Conservation (phyloP, 345 rosid genomes). For the Eucalyptus pumila region DNA sequence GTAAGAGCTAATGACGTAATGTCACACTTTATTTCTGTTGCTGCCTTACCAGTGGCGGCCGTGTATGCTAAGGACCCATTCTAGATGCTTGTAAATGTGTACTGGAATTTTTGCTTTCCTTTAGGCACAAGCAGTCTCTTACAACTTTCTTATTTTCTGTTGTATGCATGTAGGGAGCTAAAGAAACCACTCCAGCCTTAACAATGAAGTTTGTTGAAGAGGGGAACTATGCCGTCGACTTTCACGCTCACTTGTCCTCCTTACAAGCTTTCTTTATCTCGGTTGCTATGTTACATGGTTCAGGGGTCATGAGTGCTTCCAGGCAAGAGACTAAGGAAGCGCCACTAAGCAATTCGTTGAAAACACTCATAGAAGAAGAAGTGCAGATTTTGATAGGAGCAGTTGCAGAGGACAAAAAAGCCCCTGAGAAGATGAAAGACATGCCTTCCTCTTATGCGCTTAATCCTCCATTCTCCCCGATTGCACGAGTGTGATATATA, state of each 20-base stretch:
- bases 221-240: slow-evolving; percentile 69
- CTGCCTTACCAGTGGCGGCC: background rate
- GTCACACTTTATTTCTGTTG: background rate
- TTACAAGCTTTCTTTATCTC: slow-evolving; percentile 92
- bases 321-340: slow-evolving; percentile 18
- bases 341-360: slow-evolving; percentile 37
- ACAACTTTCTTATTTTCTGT: background rate
- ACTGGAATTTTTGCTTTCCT: background rate
- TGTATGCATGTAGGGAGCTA: slow-evolving; percentile 38
- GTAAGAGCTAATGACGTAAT: background rate
- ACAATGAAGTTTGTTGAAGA: slow-evolving; percentile 35
- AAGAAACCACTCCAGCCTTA: slow-evolving; percentile 66
- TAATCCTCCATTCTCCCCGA: slow-evolving; percentile 88
- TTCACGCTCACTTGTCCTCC: slow-evolving; percentile 79
- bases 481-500: slow-evolving; percentile 48
- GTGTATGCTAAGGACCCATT: background rate
- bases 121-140: background rate
- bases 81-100: background rate
- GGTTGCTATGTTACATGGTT: slow-evolving; percentile 56
- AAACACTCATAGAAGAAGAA: slow-evolving; percentile 64
- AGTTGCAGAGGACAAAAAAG: slow-evolving; percentile 44
- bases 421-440: slow-evolving; percentile 19
- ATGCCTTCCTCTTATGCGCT: slow-evolving; percentile 44
- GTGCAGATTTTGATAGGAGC: slow-evolving; percentile 49
- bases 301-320: slow-evolving; percentile 11